Evolutionary conservation across 139 green algal species (phyloP).

Genomic region (Coelastrella sp.): DNA sequence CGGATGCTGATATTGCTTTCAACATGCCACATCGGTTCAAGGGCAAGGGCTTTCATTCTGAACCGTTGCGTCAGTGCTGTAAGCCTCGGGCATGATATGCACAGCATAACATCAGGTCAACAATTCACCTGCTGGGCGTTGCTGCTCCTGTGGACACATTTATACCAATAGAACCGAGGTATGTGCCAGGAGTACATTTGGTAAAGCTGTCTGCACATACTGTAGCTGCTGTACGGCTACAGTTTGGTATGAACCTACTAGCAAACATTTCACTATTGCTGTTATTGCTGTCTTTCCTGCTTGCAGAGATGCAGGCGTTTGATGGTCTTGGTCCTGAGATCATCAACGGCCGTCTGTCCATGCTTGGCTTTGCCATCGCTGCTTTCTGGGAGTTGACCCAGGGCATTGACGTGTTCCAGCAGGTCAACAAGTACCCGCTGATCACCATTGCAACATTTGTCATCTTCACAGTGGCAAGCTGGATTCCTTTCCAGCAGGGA

Average conservation of each 20-base stretch:
- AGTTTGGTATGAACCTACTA: too few relatives aligned
- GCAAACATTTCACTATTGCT: background rate
- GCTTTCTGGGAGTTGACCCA: constrained; percentile 48
- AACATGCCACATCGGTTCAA: background rate
- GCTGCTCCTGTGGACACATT: too few relatives aligned
- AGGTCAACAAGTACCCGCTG: constrained; percentile 38
- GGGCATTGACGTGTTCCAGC: constrained; percentile 42
- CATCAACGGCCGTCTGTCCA: constrained; percentile 41
- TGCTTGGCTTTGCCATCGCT: constrained; percentile 46
- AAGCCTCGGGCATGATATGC: too few relatives aligned
- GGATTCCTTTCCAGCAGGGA: constrained; percentile 61
- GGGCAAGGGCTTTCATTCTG: too few relatives aligned
- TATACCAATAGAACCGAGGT: too few relatives aligned
- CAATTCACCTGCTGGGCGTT: too few relatives aligned
- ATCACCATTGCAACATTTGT: constrained; percentile 43
- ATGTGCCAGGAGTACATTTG: too few relatives aligned
- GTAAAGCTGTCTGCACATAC: too few relatives aligned
- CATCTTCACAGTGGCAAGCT: constrained; percentile 53
- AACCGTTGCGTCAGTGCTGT: too few relatives aligned
- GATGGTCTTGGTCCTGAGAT: constrained; percentile 47
- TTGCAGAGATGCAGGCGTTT: constrained; percentile 60
- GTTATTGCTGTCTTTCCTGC: background rate
- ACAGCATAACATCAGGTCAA: too few relatives aligned
- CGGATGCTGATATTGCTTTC: background rate
- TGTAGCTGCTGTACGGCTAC: too few relatives aligned